These are phyloP conservation scores for Bipolaris bicolor DNA, from an alignment of 2,329 filamentous ascomycete genomes.

Conservation along the genomic window DNA sequence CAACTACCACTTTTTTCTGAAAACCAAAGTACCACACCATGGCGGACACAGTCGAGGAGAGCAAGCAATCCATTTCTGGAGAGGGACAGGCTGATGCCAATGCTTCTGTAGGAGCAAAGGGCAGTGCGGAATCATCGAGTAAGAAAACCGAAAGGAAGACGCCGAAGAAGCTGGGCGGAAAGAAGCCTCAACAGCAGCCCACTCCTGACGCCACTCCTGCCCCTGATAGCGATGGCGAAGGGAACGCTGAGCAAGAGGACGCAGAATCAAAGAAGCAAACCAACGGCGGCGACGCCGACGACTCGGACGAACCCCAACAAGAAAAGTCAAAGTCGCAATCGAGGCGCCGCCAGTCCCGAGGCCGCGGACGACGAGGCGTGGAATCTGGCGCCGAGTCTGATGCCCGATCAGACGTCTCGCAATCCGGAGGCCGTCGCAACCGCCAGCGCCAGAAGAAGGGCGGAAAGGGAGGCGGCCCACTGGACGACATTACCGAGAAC, in stretches of 20 bases:
- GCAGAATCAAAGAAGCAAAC: conserved; percentile 42
- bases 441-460: conserved; percentile 59
- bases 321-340: conserved; percentile 54
- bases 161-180: conserved; percentile 57
- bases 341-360: conserved; percentile 57
- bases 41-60: conserved; percentile 49
- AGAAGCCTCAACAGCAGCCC: conserved; percentile 53
- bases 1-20: conserved; percentile 11
- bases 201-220: conserved; percentile 57
- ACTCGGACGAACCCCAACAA: conserved; percentile 56
- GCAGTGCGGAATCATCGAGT: conserved; percentile 49
- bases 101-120: conserved; percentile 46
- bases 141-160: conserved; percentile 56
- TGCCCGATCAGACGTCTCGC: conserved; percentile 60
- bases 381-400: conserved; percentile 62
- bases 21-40: conserved; percentile 33
- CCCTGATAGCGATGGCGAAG: conserved; percentile 52
- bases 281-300: conserved; percentile 45
- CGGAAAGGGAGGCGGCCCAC: conserved; percentile 55
- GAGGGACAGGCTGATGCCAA: conserved; percentile 48
- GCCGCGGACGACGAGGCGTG: conserved; percentile 54
- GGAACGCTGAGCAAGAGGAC: conserved; percentile 52
- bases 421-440: conserved; percentile 61
- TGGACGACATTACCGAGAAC: conserved; percentile 63
- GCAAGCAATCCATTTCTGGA: conserved; percentile 45